Percentiles rank a stretch among this genome's conserved stretches.
These are phyloP conservation scores for Trametes cingulata DNA, from an alignment of 768 basidiomycete species.

Conservation along the genomic window DNA sequence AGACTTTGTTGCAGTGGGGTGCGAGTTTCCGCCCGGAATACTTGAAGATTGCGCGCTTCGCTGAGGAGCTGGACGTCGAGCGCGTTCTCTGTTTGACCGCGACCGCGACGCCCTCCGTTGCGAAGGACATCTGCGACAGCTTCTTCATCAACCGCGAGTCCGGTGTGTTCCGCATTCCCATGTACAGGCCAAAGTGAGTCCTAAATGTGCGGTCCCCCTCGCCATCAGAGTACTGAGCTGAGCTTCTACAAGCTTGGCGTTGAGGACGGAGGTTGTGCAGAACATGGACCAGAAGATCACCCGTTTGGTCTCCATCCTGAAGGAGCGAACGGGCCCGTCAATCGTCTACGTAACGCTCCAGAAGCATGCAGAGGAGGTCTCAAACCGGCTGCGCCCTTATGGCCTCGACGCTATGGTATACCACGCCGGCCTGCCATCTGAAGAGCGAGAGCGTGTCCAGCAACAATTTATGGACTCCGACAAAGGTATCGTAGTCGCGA, in stretches of 20 bases:
- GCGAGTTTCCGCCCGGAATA: slow-evolving; percentile 45
- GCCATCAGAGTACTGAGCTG: too few relatives aligned
- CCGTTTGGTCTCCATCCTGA: slow-evolving; percentile 38
- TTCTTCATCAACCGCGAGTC: slow-evolving; percentile 41
- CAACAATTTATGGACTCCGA: slow-evolving; percentile 41
- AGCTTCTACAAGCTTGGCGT: slow-evolving; percentile 32
- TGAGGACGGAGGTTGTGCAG: slow-evolving; percentile 36
- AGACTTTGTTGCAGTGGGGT: slow-evolving; percentile 37
- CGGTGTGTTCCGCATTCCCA: slow-evolving; percentile 45
- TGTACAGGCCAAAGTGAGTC: slow-evolving; percentile 46
- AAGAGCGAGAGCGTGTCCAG: slow-evolving; percentile 40
- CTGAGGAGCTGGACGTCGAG: slow-evolving; percentile 46
- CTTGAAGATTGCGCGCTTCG: slow-evolving; percentile 45
- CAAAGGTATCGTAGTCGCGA: slow-evolving; percentile 42
- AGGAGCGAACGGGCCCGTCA: slow-evolving; percentile 39
- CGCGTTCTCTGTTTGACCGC: slow-evolving; percentile 48
- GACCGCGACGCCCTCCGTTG: slow-evolving; percentile 45
- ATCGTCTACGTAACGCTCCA: slow-evolving; percentile 51
- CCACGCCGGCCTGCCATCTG: slow-evolving; percentile 43
- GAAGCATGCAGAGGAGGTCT: slow-evolving; percentile 41
- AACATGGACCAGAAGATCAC: slow-evolving; percentile 38
- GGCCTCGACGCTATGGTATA: slow-evolving; percentile 39
- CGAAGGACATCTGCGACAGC: slow-evolving; percentile 44
- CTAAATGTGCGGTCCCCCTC: too few relatives aligned
- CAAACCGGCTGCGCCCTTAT: slow-evolving; percentile 28